phyloP scores from a whole-genome alignment of 2,329 filamentous ascomycete genomes.

The Pseudopyricularia cyperi region DNA sequence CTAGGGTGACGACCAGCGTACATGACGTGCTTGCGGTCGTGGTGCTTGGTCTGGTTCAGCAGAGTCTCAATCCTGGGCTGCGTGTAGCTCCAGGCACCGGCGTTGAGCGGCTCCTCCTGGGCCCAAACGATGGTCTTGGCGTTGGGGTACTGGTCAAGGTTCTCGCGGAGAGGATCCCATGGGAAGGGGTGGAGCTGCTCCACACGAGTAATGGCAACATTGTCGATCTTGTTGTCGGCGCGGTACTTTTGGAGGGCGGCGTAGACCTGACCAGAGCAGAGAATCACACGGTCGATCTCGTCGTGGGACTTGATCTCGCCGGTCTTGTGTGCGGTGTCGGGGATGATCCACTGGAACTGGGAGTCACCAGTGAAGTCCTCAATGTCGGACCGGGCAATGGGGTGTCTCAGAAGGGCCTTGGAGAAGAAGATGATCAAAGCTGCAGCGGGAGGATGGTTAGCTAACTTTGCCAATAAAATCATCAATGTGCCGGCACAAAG shows the following conservation, averaged over 20 bases:
- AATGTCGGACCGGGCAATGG: constrained; percentile 75
- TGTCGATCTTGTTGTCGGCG: constrained; percentile 70
- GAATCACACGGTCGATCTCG: constrained; percentile 83
- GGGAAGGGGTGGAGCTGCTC: constrained; percentile 99
- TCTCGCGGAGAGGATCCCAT: constrained; percentile 92
- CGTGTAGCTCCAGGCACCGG: constrained; percentile 92
- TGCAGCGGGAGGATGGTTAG: constrained; percentile 18
- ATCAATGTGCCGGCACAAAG: not conserved
- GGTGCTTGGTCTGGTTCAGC: constrained; percentile 82
- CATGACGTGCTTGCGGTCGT: constrained; percentile 91
- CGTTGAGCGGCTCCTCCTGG: constrained; percentile 96
- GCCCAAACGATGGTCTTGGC: constrained; percentile 95
- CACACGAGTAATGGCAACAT: constrained; percentile 87
- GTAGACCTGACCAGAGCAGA: constrained; percentile 94
- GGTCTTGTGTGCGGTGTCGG: constrained; percentile 70
- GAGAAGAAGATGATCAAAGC: constrained; percentile 97
- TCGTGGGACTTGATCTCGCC: constrained; percentile 65
- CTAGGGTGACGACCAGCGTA: constrained; percentile 92
- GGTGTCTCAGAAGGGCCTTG: constrained; percentile 90
- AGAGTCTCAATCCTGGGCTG: constrained; percentile 96
- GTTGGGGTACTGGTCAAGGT: constrained; percentile 93
- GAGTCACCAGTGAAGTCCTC: constrained; percentile 86
- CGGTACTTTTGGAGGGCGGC: constrained; percentile 84
- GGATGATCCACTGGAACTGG: constrained; percentile 94
- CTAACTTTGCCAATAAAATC: not conserved